Conservation (phyloP, 345 rosid species). For the Brassica nigra region DNA sequence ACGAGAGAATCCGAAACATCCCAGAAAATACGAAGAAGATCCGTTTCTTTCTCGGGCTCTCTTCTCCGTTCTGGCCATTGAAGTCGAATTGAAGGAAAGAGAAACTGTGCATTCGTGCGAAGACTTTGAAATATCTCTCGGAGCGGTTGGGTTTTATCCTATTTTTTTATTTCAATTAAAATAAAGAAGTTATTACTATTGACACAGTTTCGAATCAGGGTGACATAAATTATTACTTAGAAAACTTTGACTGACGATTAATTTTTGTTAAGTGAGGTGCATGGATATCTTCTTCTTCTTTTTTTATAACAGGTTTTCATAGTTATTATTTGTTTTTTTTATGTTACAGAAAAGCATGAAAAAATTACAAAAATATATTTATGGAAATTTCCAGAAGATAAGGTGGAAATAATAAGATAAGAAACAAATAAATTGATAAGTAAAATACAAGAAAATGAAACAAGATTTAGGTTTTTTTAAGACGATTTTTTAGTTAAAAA, state of each 20-base stretch:
- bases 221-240: neutral
- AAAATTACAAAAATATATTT: neutral
- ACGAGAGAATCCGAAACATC: slow-evolving; percentile 53
- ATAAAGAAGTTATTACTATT: neutral
- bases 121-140: slow-evolving; percentile 39
- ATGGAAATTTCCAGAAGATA: neutral
- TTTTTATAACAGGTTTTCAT: no score
- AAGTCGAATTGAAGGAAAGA: slow-evolving; percentile 22
- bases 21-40: slow-evolving; percentile 38
- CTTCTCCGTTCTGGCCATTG: slow-evolving; percentile 42
- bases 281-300: neutral
- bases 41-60: slow-evolving; percentile 12
- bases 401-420: neutral
- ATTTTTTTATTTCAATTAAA: neutral
- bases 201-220: slow-evolving; percentile 23
- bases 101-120: slow-evolving; percentile 29
- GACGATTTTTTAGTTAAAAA: no score
- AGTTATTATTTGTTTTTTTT: no score
- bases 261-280: neutral
- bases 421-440: neutral
- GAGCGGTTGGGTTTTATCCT: slow-evolving; percentile 40
- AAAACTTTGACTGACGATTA: neutral
- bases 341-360: no score
- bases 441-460: neutral
- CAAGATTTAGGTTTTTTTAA: no score